Conservation (phyloP, 2,329 filamentous ascomycete species). For the Chlorencoelia australis region DNA sequence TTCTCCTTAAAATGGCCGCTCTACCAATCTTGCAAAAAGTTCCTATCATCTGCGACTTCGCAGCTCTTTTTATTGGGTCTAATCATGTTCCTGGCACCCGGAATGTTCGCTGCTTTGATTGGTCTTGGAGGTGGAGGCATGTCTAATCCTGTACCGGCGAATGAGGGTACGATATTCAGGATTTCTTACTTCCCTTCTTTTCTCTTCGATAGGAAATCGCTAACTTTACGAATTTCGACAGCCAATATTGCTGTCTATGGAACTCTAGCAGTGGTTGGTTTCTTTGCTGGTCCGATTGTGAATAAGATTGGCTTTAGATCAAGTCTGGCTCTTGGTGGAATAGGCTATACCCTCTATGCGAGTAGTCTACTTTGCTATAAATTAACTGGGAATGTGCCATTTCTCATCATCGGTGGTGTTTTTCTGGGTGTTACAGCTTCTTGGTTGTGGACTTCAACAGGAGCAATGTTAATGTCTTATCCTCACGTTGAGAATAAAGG, state of each 20-base stretch:
- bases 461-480: conserved; percentile 80
- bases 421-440: conserved; percentile 67
- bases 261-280: conserved; percentile 44
- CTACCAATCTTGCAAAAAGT: neutral
- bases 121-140: conserved; percentile 53
- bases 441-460: conserved; percentile 72
- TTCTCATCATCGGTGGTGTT: conserved; percentile 63
- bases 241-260: conserved; percentile 37
- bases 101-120: conserved; percentile 57
- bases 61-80: too few relatives aligned
- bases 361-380: conserved; percentile 60
- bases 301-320: conserved; percentile 49
- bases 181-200: too few relatives aligned
- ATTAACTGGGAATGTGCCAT: conserved; percentile 45
- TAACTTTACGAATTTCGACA: conserved; percentile 35
- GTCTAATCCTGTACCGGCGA: too few relatives aligned
- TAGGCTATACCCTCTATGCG: conserved; percentile 67
- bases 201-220: too few relatives aligned
- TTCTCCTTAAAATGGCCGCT: neutral
- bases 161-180: too few relatives aligned
- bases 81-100: conserved; percentile 61
- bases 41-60: neutral
- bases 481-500: conserved; percentile 71
- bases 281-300: conserved; percentile 50
- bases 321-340: conserved; percentile 62